Conservation (phyloP, 345 rosid species). For the Brassica napus region Da-Ae NC_063436.1:23924501-23925000, state of each 20-base stretch:
- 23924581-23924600: slow-evolving; percentile 78
- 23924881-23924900: slow-evolving; percentile 81
- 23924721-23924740: too few species aligned
- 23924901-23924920: slow-evolving; percentile 75
- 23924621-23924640: slow-evolving; percentile 79
- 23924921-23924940: slow-evolving; percentile 65
- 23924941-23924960: slow-evolving; percentile 48
- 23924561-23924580: slow-evolving; percentile 76
- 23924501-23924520: slow-evolving; percentile 88
- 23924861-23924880: slow-evolving; percentile 97
- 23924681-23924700: too few species aligned
- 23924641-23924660: slow-evolving; percentile 86
- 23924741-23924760: too few species aligned
- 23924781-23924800: slow-evolving; percentile 18
- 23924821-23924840: slow-evolving; percentile 64
- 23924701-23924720: too few species aligned
- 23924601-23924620: slow-evolving; percentile 62
- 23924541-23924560: slow-evolving; percentile 84
- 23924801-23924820: slow-evolving; percentile 44
- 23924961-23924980: slow-evolving; percentile 25
- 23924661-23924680: slow-evolving; percentile 61
- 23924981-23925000: neutral
- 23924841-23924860: slow-evolving; percentile 66
- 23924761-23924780: too few species aligned
- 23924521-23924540: slow-evolving; percentile 85